Base-by-base conservation (phyloP, 2,329 filamentous ascomycete genomes). In the Pyrenophora teres region DNA sequence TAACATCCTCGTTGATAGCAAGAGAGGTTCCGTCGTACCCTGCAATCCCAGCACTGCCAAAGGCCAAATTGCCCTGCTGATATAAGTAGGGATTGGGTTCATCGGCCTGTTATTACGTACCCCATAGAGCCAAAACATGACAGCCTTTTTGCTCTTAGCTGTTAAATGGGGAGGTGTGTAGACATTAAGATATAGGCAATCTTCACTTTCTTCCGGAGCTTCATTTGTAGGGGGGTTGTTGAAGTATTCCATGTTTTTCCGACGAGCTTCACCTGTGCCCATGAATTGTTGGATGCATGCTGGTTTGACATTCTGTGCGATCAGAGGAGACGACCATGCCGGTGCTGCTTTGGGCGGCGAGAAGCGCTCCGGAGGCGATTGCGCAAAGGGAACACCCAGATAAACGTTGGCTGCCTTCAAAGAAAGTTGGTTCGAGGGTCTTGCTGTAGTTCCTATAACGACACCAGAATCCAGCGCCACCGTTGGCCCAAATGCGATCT, bases 121-220 rank as follows among this genome's bases (percentile, higher is more conserved):
- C 13, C 46, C 46, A 7, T 42, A 49, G 1, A 61, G 51, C 50
- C 58, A 61, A 9, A 61, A 59, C 16, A 57, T 54, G 1, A 61
- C 58, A 0, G 58, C 57, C 42, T 59, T 59, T 32, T 37, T 56
- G 46, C 40, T 59, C 37, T 27, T 53, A 19, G 16, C 25, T 38
- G 16, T 50, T 33, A 13, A 42, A 50, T 3, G 50, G 19, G 18
- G 44, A 12, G 66, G 72, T 4, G 60, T 67, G 16, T 63, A 68
- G 1, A 76, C 67, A 42, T 77, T 74, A 2, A 75, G 60, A n/a
- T 73, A 68, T 15, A 77, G 47, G 50, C 74, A 77, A 46, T 77
- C 72, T 33, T 77, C 73, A 19, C 57, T 64, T 37, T 68, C 65
- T 25, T 50, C 46, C 0, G 46, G 4, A 2, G 54, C 46, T 8